Base-by-base conservation (phyloP, 2,329 filamentous ascomycete genomes). In the Rhynchosporium agropyri region DNA sequence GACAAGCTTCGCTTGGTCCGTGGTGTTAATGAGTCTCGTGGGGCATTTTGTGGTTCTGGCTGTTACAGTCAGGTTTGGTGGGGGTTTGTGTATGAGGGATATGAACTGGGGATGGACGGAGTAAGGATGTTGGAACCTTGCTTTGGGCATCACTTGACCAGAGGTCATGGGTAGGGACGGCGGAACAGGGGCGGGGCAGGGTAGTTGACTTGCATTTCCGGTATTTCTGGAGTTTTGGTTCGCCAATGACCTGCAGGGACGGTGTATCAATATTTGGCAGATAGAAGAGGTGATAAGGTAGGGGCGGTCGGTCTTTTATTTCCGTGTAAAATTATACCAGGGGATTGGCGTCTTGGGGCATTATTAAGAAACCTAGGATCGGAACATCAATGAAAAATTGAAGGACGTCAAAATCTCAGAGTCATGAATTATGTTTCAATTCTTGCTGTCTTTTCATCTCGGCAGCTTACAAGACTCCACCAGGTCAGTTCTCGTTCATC, bases 11-110 rank as follows among this genome's bases (percentile, higher is more conserved):
- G 66, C 77, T 10, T 64, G 75, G 48, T 75, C 76, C 12, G 57
- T 76, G 51, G 68, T 69, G 46, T 63, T 75, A 10, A 80, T 80
- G 54, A 42, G 77, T 3, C 33, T 79, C 45, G 69, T 82, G 8
- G 53, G 75, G 3, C 85, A 88, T 75, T 59, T 81, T 5, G 55
- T 77, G 0, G 70, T 81, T 6, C 73, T 85, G 4, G 70, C 69
- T 8, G 57, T 78, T 2, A 74, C 79, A 63, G 73, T 78, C 69
- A 73, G 73, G 67, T 46, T 63, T 20, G 65, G 74, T 60, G 73
- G 69, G 3, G 67, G 66, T 9, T 64, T 79, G 13, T 79, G 77
- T 54, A 61, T 62, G 5, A 63, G 58, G 36, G 38, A 55, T 28
- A 57, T 62, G 49, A 63, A 55, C 42, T 54, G 62, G 65, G 60